Conservation (phyloP, 306 rosid species). For the Clitoria ternatea region DNA sequence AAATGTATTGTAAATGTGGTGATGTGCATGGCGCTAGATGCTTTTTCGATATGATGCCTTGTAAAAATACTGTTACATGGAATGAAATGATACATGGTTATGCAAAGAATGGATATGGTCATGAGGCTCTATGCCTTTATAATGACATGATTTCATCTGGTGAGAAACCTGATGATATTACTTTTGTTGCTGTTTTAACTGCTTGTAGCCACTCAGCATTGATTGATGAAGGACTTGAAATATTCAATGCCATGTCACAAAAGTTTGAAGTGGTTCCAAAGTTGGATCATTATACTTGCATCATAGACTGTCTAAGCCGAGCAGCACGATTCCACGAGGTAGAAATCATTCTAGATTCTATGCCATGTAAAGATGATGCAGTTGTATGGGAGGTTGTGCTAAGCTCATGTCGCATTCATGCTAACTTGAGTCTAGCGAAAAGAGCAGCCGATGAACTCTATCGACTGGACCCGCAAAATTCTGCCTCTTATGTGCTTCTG, state of each 20-base stretch:
- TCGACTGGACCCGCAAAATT: conserved; percentile 49
- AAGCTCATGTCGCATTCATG: conserved; percentile 69
- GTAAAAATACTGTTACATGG: conserved; percentile 64
- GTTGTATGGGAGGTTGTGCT: conserved; percentile 85
- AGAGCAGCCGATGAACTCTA: conserved; percentile 69
- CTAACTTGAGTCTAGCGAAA: conserved; percentile 53
- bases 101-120: conserved; percentile 72
- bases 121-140: conserved; percentile 58
- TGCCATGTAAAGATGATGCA: conserved; percentile 69
- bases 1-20: conserved; percentile 81
- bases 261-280: conserved; percentile 46
- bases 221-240: conserved; percentile 61
- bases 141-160: conserved; percentile 51
- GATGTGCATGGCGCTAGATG: conserved; percentile 44
- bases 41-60: conserved; percentile 46
- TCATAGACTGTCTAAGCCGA: conserved; percentile 66
- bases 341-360: conserved; percentile 52
- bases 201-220: conserved; percentile 83
- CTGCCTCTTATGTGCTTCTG: conserved; percentile 69
- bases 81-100: conserved; percentile 84
- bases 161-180: conserved; percentile 59
- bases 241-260: conserved; percentile 60
- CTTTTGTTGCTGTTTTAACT: conserved; percentile 62
- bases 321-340: conserved; percentile 67
- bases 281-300: conserved; percentile 70